These are phyloP conservation scores for Hypoxylon subgilvum DNA, from an alignment of 495 filamentous ascomycete genomes.

Conservation along the genomic window DNA sequence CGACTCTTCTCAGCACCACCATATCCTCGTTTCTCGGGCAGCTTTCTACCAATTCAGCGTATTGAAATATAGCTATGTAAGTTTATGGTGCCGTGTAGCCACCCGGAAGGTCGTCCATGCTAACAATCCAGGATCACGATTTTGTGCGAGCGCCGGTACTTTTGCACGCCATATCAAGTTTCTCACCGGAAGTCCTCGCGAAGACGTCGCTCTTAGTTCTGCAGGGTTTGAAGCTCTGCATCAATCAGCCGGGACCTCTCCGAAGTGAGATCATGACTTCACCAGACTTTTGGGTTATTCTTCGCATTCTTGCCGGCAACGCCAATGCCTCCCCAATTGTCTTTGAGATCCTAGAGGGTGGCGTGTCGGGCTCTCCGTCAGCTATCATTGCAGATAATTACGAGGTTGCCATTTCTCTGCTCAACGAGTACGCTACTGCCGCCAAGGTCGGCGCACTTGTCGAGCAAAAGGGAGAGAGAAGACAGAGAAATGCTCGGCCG, in stretches of 20 bases:
- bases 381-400: constrained; percentile 96
- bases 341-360: constrained; percentile 82
- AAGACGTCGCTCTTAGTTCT: constrained; percentile 76
- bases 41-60: constrained; percentile 86
- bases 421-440: constrained; percentile 88
- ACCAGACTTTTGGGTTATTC: constrained; percentile 95
- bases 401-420: constrained; percentile 77
- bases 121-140: constrained; percentile 71
- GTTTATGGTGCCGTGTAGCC: constrained; percentile 39
- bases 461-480: constrained; percentile 81
- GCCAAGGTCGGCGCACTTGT: constrained; percentile 78
- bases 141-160: constrained; percentile 92
- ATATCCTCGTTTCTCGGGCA: constrained; percentile 78
- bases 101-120: neutral
- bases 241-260: constrained; percentile 74
- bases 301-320: constrained; percentile 73
- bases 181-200: constrained; percentile 76
- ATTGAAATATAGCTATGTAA: constrained; percentile 84
- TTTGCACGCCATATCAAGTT: constrained; percentile 86
- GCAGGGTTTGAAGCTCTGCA: constrained; percentile 79
- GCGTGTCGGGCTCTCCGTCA: constrained; percentile 65
- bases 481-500: constrained; percentile 53
- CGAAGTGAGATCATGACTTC: constrained; percentile 92
- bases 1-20: constrained; percentile 77
- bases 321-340: constrained; percentile 74